Evolutionary conservation across 2,329 filamentous ascomycete genomes (phyloP).

Genomic region (Penicillium sp.): DNA sequence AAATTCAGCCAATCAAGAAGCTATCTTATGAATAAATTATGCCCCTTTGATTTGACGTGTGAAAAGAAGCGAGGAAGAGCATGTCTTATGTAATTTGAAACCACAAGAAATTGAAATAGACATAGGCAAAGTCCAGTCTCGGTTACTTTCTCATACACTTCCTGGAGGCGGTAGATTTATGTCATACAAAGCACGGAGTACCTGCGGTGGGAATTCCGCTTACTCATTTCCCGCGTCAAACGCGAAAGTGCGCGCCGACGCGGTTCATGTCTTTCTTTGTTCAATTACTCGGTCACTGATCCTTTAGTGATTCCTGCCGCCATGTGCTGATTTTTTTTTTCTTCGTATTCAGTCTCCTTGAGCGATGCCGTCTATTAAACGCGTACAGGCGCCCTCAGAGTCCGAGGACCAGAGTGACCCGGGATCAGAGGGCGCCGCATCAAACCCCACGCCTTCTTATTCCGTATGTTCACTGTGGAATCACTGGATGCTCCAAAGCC

Average conservation of each 20-base stretch:
- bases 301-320: background rate
- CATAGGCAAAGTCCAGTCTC: background rate
- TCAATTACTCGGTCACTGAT: background rate
- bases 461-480: constrained; percentile 34
- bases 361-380: constrained; percentile 50
- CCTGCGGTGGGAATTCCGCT: background rate
- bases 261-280: background rate
- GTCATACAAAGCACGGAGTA: too few relatives aligned
- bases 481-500: background rate
- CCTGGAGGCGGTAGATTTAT: background rate
- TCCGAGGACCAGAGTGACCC: constrained; percentile 38
- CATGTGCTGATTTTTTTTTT: constrained; percentile 10
- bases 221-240: constrained; percentile 12
- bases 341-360: background rate
- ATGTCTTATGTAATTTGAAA: background rate
- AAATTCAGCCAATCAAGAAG: background rate
- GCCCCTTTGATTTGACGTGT: background rate
- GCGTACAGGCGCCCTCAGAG: constrained; percentile 37
- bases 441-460: constrained; percentile 31
- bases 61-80: background rate
- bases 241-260: constrained; percentile 22
- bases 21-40: background rate
- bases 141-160: background rate
- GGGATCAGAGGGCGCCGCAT: constrained; percentile 29
- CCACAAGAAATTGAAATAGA: background rate